Conservation (phyloP, 495 filamentous ascomycete genomes). For the Astrocystis sublimbata region DNA sequence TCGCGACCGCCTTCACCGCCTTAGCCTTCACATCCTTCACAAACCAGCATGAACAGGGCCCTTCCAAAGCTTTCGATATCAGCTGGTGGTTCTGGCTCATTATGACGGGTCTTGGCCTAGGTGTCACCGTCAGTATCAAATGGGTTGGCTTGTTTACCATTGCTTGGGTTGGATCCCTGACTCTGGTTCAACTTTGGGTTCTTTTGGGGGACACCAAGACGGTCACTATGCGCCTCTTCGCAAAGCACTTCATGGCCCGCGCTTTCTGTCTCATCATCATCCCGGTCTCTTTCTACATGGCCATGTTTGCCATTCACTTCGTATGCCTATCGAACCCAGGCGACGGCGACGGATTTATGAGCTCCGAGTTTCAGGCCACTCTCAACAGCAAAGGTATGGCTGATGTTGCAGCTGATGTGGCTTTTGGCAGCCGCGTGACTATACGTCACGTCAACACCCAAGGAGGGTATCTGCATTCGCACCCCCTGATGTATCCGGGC, state of each 20-base stretch:
- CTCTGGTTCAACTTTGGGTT: slow-evolving; percentile 89
- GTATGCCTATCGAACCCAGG: slow-evolving; percentile 88
- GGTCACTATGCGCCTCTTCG: slow-evolving; percentile 81
- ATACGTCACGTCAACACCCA: slow-evolving; percentile 96
- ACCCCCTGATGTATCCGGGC: slow-evolving; percentile 94
- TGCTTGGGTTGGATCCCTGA: slow-evolving; percentile 94
- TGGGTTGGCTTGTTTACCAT: slow-evolving; percentile 99
- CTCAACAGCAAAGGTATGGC: slow-evolving; percentile 95
- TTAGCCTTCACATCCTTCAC: slow-evolving; percentile 90
- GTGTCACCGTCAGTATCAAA: slow-evolving; percentile 93
- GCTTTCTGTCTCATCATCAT: slow-evolving; percentile 91
- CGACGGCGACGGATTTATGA: slow-evolving; percentile 99
- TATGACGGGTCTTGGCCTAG: slow-evolving; percentile 81
- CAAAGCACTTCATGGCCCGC: slow-evolving; percentile 93
- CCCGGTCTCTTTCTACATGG: slow-evolving; percentile 86
- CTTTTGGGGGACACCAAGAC: slow-evolving; percentile 83
- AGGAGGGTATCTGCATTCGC: slow-evolving; percentile 95
- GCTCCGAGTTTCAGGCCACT: slow-evolving; percentile 96
- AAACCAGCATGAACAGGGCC: slow-evolving; percentile 94
- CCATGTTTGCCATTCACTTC: slow-evolving; percentile 96
- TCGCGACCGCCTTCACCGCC: slow-evolving; percentile 90
- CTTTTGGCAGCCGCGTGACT: slow-evolving; percentile 79
- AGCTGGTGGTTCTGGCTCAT: slow-evolving; percentile 98
- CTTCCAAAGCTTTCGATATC: slow-evolving; percentile 76
- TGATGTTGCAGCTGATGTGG: slow-evolving; percentile 89